Evolutionary conservation across 805 yeast genomes (phyloP).

Genomic region (Candida koratica): DNA sequence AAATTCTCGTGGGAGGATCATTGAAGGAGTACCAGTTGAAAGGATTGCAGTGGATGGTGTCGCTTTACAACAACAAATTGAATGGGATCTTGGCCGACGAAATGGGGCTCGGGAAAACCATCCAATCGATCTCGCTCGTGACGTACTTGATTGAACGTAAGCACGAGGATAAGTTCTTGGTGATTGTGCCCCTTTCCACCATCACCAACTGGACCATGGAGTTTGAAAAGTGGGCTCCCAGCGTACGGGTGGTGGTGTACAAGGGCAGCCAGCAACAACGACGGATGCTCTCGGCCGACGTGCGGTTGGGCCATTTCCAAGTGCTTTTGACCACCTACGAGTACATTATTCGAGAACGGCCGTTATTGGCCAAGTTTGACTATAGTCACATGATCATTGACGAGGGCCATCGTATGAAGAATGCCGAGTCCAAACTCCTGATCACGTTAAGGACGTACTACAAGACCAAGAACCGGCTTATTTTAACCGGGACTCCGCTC

Average conservation of each 20-base stretch:
- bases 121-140: slow-evolving; percentile 73
- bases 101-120: slow-evolving; percentile 67
- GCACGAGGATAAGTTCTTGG: slow-evolving; percentile 67
- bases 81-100: slow-evolving; percentile 66
- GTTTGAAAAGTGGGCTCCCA: slow-evolving; percentile 88
- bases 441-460: slow-evolving; percentile 67
- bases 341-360: slow-evolving; percentile 74
- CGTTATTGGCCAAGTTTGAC: slow-evolving; percentile 60
- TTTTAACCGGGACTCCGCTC: slow-evolving; percentile 84
- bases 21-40: slow-evolving; percentile 72
- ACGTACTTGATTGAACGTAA: slow-evolving; percentile 68
- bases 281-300: slow-evolving; percentile 58
- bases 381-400: slow-evolving; percentile 89
- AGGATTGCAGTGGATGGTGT: slow-evolving; percentile 67
- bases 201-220: slow-evolving; percentile 83
- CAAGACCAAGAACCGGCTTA: slow-evolving; percentile 70
- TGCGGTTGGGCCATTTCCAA: slow-evolving; percentile 66
- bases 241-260: slow-evolving; percentile 63
- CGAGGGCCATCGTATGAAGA: slow-evolving; percentile 89
- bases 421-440: slow-evolving; percentile 69
- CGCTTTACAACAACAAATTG: slow-evolving; percentile 55
- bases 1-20: slow-evolving; percentile 69
- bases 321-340: slow-evolving; percentile 79
- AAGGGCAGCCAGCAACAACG: slow-evolving; percentile 77
- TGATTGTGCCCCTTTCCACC: slow-evolving; percentile 80